Base-by-base conservation (phyloP, 129 eudicot genomes). In the Chrysanthemum makinoi region DNA sequence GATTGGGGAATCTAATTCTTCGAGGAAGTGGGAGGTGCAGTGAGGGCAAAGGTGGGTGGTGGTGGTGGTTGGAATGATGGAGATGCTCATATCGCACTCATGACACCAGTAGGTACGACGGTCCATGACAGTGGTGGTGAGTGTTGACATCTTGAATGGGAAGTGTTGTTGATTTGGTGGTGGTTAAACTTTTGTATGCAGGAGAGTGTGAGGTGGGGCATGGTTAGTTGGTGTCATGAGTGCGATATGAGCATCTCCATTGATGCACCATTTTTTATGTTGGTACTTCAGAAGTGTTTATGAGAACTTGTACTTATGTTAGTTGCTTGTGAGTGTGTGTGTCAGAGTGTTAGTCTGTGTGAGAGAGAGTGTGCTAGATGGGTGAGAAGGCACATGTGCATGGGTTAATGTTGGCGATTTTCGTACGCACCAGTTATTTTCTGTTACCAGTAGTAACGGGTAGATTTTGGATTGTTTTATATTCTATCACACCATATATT, bases 61-160 rank as follows among this genome's bases (percentile, higher is more conserved):
- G 8, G 72, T 18, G 68, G 71, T 6, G 51, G 85, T 44, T 15
- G 83, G 33, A 70, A 80, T 53, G 73, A 80, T 69, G 20, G 88
- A 84, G 70, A 84, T 75, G 85, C 81, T 77, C 88, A 81, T 81
- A 74, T 84, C 88, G 20, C 88, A 84, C 55, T 84, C 83, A 72
- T 84, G 88, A 50, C 88, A 84, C 88, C 88, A 81, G 88, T 81
- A 84, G 68, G 83, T 84, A 17, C 77, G 85, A 6, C 82, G 77
- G 48, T 74, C 78, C 62, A 49, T 74, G 61, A 65, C 0, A 54
- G 67, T 7, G 55, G 62, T 9, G 83, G 86, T 59, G 79, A 79
- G 53, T 55, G 81, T 77, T 24, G 85, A 80, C 85, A 83, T 76
- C 56, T 5, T 56, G 64, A 2, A 30, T 72, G 65, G 76, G 8